phyloP scores from a whole-genome alignment of 805 yeast genomes.

The Candida silvicultrix region DNA sequence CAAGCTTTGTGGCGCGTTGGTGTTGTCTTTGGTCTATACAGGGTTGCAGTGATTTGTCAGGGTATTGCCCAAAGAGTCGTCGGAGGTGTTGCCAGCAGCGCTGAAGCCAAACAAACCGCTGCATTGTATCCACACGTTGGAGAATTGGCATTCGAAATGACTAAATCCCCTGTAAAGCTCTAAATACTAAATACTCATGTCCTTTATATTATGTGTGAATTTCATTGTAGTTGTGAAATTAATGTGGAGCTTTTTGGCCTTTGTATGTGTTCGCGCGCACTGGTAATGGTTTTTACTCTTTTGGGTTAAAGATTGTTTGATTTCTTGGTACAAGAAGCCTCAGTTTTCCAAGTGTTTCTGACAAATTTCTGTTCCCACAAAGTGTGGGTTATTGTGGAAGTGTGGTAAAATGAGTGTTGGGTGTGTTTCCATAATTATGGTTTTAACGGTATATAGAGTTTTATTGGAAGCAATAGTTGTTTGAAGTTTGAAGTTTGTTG shows the following conservation, averaged over 20 bases:
- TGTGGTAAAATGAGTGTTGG: no score
- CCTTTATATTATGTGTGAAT: no score
- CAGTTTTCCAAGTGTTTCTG: neutral
- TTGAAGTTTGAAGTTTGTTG: no score
- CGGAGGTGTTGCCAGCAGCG: constrained; percentile 48
- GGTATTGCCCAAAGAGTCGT: constrained; percentile 53
- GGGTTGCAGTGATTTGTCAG: constrained; percentile 52
- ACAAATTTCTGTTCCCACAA: neutral
- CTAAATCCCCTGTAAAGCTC: neutral
- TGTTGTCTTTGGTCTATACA: constrained; percentile 45
- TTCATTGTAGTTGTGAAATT: no score
- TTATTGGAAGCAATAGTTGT: no score
- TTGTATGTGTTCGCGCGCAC: neutral
- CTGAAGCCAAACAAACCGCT: constrained; percentile 38
- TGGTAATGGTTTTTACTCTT: neutral
- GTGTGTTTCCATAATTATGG: no score
- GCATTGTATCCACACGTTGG: constrained; percentile 24
- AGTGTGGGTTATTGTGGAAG: neutral
- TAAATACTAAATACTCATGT: no score
- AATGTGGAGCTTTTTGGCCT: neutral
- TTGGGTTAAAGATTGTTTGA: neutral
- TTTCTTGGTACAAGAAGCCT: neutral
- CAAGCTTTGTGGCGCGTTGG: constrained; percentile 41
- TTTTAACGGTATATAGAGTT: no score
- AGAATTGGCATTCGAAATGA: constrained; percentile 16